Evolutionary conservation across 2,329 filamentous ascomycete species (phyloP).

Genomic region (Thermochaetoides dissita): DNA sequence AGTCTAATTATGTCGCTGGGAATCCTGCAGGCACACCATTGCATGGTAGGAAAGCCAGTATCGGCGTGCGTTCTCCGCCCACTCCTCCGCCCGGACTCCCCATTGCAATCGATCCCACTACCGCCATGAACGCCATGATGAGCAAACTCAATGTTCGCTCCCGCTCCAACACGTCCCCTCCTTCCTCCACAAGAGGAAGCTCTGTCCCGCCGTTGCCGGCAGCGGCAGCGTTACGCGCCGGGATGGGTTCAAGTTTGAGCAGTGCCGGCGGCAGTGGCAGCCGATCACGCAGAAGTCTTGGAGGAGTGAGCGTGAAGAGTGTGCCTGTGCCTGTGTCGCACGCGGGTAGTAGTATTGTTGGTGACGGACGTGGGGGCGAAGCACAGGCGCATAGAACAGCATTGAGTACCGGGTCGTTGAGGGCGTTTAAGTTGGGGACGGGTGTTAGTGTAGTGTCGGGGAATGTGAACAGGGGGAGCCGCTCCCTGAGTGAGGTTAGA

Average conservation of each 20-base stretch:
- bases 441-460: background rate
- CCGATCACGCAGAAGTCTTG: background rate
- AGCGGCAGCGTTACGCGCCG: slow-evolving; percentile 8
- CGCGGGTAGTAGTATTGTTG: background rate
- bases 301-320: too few species aligned
- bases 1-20: background rate
- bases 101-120: slow-evolving; percentile 11
- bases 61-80: slow-evolving; percentile 11
- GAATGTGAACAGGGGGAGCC: too few species aligned
- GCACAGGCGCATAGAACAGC: slow-evolving; percentile 5
- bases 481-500: too few species aligned
- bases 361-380: slow-evolving; percentile 2
- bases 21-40: background rate
- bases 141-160: slow-evolving; percentile 21
- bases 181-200: background rate
- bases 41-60: slow-evolving; percentile 1
- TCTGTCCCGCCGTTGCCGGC: background rate
- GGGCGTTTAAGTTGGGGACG: slow-evolving; percentile 10
- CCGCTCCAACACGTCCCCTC: too few species aligned
- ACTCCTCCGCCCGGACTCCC: slow-evolving; percentile 14
- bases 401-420: slow-evolving; percentile 3
- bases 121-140: slow-evolving; percentile 21
- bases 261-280: background rate
- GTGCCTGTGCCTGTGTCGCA: too few species aligned
- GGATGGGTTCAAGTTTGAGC: background rate